Conservation (phyloP, 306 rosid species). For the Rosa persica region DNA sequence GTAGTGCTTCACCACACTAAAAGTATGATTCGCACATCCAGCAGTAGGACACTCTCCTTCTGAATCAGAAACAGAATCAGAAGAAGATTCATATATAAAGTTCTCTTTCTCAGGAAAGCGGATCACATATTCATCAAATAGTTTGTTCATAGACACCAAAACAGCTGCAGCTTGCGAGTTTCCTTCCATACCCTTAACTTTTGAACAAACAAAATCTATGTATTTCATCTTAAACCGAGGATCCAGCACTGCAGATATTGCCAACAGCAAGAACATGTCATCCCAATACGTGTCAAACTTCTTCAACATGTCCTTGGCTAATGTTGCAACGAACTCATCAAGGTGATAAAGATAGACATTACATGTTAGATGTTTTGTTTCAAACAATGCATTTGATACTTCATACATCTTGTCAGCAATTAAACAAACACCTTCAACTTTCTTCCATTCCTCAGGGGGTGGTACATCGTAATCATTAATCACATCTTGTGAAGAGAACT, state of each 20-base stretch:
- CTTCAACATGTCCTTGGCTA: constrained; percentile 6
- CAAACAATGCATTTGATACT: constrained; percentile 11
- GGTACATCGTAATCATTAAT: not conserved
- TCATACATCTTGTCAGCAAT: constrained; percentile 8
- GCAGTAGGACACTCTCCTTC: not conserved
- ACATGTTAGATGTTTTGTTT: constrained; percentile 1
- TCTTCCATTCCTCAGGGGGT: constrained; percentile 15
- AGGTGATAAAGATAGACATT: constrained; percentile 17
- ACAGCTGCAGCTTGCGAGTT: not conserved
- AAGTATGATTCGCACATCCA: not conserved
- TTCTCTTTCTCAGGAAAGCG: not conserved
- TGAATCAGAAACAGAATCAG: not conserved
- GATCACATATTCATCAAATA: constrained; percentile 14
- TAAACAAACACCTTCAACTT: constrained; percentile 9
- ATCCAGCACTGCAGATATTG: constrained; percentile 20
- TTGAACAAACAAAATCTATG: constrained; percentile 3
- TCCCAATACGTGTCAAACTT: constrained; percentile 10
- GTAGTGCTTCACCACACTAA: not conserved
- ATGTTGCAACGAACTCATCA: not conserved
- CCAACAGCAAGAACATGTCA: constrained; percentile 15
- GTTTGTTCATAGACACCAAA: not conserved
- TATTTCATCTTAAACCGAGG: constrained; percentile 21
- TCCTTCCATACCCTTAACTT: not conserved
- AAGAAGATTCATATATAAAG: not conserved
- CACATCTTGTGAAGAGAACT: constrained; percentile 16